These are phyloP conservation scores for Erysimum cheiranthoides DNA, from an alignment of 345 rosid species.

Conservation along the genomic window DNA sequence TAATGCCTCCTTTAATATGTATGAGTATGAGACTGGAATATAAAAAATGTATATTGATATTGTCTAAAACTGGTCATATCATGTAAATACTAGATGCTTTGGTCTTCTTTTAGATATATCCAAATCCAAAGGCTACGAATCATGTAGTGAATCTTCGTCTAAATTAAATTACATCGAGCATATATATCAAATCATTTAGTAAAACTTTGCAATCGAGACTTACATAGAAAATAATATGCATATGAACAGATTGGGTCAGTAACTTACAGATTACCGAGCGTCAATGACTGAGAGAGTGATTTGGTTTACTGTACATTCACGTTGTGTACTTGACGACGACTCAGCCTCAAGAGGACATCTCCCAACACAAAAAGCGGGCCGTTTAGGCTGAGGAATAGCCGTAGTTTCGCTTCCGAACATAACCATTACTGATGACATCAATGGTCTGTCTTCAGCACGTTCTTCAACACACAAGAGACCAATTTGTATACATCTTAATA, in stretches of 20 bases:
- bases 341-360: neutral
- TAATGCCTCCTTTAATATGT: no score
- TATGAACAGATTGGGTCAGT: neutral
- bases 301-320: constrained; percentile 12
- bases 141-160: no score
- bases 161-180: no score
- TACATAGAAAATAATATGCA: neutral
- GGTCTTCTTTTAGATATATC: no score
- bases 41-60: no score
- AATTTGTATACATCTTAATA: constrained; percentile 69
- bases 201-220: neutral
- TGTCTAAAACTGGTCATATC: no score
- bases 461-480: constrained; percentile 86
- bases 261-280: neutral
- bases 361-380: neutral
- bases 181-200: neutral
- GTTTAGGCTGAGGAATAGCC: constrained; percentile 3
- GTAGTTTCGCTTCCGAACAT: constrained; percentile 25
- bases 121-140: no score
- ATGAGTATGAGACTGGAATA: no score
- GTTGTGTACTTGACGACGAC: neutral
- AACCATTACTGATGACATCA: constrained; percentile 54
- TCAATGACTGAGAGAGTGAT: constrained; percentile 8
- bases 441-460: constrained; percentile 69
- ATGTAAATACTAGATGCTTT: no score